A percentile compares a stretch with the other conserved stretches of the same genome.
Conservation (phyloP, 345 rosid species). For the Microthlaspi erraticum region DNA sequence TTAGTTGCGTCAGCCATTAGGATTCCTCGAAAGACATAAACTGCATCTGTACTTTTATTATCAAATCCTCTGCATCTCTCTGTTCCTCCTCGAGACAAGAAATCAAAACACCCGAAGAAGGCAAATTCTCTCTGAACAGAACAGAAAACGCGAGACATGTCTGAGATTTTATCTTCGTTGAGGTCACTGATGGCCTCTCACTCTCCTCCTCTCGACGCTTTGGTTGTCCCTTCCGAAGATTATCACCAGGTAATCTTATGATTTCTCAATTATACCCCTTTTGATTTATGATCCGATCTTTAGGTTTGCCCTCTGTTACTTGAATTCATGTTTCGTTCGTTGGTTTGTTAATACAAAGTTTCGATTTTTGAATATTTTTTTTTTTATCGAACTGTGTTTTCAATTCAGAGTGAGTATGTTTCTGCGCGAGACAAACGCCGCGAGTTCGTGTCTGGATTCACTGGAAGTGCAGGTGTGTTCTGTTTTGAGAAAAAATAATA, state of each 20-base stretch:
- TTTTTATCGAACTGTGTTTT: not conserved
- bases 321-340: not conserved
- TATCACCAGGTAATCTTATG: slow-evolving; percentile 73
- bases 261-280: not conserved
- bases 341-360: not conserved
- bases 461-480: slow-evolving; percentile 78
- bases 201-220: slow-evolving; percentile 89
- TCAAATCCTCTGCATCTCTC: slow-evolving; percentile 13
- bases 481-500: not conserved
- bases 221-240: slow-evolving; percentile 88
- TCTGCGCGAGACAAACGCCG: slow-evolving; percentile 86
- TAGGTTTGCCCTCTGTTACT: not conserved
- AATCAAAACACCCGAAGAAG: not conserved
- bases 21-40: slow-evolving; percentile 22
- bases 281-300: slow-evolving; percentile 34
- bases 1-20: slow-evolving; percentile 38
- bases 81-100: slow-evolving; percentile 21
- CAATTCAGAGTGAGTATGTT: slow-evolving; percentile 84
- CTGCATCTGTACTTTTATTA: slow-evolving; percentile 5
- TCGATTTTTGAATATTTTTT: slow-evolving; percentile 2
- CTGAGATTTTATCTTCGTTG: slow-evolving; percentile 64
- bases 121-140: slow-evolving; percentile 9
- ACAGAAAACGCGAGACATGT: slow-evolving; percentile 52
- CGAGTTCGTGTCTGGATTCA: slow-evolving; percentile 89
- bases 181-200: slow-evolving; percentile 90